Evolutionary conservation across 345 rosid genomes (phyloP), one percentile per base, ranked within the genome.

Genomic region (Citrus trifoliata): DNA sequence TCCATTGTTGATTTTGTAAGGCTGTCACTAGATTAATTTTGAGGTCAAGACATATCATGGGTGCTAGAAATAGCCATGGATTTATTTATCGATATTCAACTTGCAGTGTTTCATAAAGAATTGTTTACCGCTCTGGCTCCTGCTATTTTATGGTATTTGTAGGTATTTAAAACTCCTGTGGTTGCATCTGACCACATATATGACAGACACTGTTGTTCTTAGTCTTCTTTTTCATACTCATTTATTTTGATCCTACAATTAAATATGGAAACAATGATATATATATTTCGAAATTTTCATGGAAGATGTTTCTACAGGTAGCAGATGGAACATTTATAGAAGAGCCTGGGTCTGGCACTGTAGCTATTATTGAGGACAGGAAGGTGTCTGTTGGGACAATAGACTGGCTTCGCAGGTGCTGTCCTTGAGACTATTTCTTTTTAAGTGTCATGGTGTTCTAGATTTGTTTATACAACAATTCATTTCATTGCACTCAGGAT

Each of bases 261-360:
- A 67, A 53, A 10, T 76, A 1, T 53, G 56, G 40, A 21, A 28
- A 27, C 58, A 28, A 5, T 65, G 48, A 67, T 28, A 24, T 66
- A 55, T 38, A 18, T 32, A 13, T 71, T 55, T 53, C 7, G n/a
- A 10, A 18, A 28, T 62, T 21, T 68, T 61, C 67, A 61, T 74
- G 35, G 14, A 67, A 71, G 53, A 51, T 81, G 55, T 74, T 62
- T 60, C 51, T 59, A 51, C 87, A 95, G 99, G 93, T 88, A 58
- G 82, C 79, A 55, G 96, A 90, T 82, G 99, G 97, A 68, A 93
- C 98, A 74, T 95, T 88, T 85, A 64, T 83, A 40, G 98, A 95
- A 87, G 99, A 93, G 83, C 97, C 99, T 78, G 99, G 99, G 38
- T 95, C 95, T 82, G 99, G 99, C 37, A 92, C 96, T 5, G 85